Evolutionary conservation across 441 rosid genomes (phyloP).

Genomic region (Flueggea neowawraea): DNA sequence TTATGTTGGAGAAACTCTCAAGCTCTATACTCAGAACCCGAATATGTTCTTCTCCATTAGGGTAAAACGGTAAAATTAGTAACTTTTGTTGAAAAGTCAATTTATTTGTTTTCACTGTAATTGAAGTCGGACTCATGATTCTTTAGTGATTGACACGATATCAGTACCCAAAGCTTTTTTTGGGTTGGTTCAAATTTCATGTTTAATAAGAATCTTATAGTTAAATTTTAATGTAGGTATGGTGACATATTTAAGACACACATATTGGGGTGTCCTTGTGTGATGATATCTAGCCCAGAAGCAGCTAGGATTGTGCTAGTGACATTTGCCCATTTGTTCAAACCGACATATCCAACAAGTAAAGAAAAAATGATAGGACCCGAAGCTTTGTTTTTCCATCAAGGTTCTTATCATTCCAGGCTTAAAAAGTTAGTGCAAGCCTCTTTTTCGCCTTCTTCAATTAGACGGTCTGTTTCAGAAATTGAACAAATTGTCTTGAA

Average conservation of each 20-base stretch:
- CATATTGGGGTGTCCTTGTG: conserved; percentile 93
- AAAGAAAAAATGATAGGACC: conserved; percentile 92
- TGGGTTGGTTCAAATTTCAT: too few relatives aligned
- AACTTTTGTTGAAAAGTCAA: neutral
- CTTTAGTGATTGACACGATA: too few relatives aligned
- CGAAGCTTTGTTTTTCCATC: conserved; percentile 81
- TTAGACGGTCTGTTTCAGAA: conserved; percentile 57
- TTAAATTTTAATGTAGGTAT: conserved; percentile 35
- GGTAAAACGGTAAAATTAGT: conserved; percentile 49
- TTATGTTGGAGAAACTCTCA: conserved; percentile 89
- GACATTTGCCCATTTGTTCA: conserved; percentile 66
- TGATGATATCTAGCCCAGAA: conserved; percentile 92
- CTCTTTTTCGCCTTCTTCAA: conserved; percentile 67
- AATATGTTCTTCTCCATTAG: conserved; percentile 74
- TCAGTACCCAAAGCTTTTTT: too few relatives aligned
- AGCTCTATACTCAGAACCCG: conserved; percentile 79
- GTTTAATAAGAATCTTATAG: neutral
- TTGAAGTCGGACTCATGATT: too few relatives aligned
- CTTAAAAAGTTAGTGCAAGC: conserved; percentile 70
- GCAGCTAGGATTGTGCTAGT: conserved; percentile 70
- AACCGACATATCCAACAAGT: conserved; percentile 86
- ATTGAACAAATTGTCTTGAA: conserved; percentile 61
- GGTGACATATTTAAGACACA: conserved; percentile 91
- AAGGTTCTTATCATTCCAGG: conserved; percentile 69
- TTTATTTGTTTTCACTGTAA: neutral